Base-by-base conservation (phyloP, 2,329 filamentous ascomycete genomes). In the Venturia carpophila region DNA sequence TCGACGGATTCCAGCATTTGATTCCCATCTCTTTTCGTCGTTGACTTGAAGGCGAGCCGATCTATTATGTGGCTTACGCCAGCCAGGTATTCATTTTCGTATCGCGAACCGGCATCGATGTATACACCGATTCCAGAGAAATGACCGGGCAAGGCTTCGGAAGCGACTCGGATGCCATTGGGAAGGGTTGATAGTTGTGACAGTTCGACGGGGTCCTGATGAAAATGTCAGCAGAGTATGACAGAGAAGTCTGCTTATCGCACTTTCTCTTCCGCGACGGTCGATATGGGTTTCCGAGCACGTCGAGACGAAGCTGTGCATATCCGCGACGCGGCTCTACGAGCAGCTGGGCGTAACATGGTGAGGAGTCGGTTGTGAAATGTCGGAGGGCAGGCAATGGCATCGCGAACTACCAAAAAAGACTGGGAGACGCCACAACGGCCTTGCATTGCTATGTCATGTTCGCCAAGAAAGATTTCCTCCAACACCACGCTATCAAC, bases 1-100 rank as follows among this genome's bases (percentile, higher is more conserved):
- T 97, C 94, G 42, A 97, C 83, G 42, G 87, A 82, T 76, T 96
- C 91, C 24, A 96, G 80, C 87, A 97, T 94, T 70, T 92, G 82
- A 76, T 97, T 92, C 65, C 87, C 86, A 0, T 85, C 85, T 67
- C 87, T 86, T 43, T 80, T 79, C 42, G 83, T 83, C 0, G 94
- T 97, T 27, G 85, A 87, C 72, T 97, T 97, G 83, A 97, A 99
- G 41, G 94, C 94, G 47, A 99, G 78, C 5, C 94, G 85, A 76
- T 99, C 94, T 83, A 97, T 90, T 70, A 99, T 95, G 77, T 99
- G 94, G 75, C 92, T 96, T 37, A 95, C 90, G 56, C 94, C 94
- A 66, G 91, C 87, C 64, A 99, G 81, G 60, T 87, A 86, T 52
- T 87, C 84, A 74, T 90, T 93, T 77, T 99, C 94, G 79, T 94